Conservation (phyloP, 306 rosid species). For the Cicer cuneatum region DNA sequence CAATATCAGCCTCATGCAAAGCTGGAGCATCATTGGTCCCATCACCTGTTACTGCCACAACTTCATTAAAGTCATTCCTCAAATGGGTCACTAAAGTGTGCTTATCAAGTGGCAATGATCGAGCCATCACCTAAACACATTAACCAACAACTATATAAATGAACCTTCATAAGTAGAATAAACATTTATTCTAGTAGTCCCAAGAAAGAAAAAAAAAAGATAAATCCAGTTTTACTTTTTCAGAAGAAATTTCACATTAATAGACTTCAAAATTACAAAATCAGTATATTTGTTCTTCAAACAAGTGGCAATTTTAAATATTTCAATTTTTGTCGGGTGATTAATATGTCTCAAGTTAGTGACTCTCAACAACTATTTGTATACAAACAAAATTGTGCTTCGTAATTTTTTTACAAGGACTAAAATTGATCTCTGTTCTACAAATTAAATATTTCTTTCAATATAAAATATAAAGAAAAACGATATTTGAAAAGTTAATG, state of each 20-base stretch:
- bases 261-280: not conserved
- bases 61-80: constrained; percentile 66
- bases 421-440: not conserved
- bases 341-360: not conserved
- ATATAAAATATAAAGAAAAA: no score
- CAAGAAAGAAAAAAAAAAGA: not conserved
- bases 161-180: not conserved
- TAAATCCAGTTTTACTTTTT: not conserved
- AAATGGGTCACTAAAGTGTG: constrained; percentile 78
- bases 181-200: not conserved
- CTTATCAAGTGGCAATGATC: constrained; percentile 89
- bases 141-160: constrained; percentile 14
- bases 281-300: not conserved
- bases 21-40: constrained; percentile 98
- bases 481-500: no score
- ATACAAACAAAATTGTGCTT: no score
- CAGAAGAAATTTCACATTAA: not conserved
- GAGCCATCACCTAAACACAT: constrained; percentile 84
- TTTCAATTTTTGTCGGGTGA: not conserved
- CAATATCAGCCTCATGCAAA: constrained; percentile 91
- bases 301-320: not conserved
- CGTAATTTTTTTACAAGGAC: not conserved
- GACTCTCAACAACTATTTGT: no score
- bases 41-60: constrained; percentile 95
- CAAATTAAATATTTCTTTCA: not conserved